A percentile compares a stretch with the other conserved stretches of the same genome.
These are phyloP conservation scores for Neurospora sp. DNA, from an alignment of 495 filamentous ascomycete species.

Conservation along the genomic window DNA sequence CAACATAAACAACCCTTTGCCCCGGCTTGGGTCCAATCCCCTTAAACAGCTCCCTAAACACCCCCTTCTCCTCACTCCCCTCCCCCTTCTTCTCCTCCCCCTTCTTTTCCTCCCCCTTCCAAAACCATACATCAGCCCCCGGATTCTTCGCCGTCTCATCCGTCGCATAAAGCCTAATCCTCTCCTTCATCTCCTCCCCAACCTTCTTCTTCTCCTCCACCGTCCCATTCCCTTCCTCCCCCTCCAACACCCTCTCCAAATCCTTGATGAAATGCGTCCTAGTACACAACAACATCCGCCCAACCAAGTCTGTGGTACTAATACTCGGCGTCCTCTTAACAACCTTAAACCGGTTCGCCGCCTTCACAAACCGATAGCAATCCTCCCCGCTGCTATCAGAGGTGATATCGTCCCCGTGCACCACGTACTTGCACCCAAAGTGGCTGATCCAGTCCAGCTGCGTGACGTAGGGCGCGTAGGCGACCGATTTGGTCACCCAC, in stretches of 20 bases:
- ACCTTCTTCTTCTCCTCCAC: conserved; percentile 51
- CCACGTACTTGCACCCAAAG: conserved; percentile 88
- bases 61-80: conserved; percentile 38
- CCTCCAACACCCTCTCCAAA: conserved; percentile 53
- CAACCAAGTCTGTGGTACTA: conserved; percentile 93
- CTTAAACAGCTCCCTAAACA: conserved; percentile 52
- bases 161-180: conserved; percentile 76
- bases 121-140: conserved; percentile 71
- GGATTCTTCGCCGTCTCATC: conserved; percentile 65
- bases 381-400: conserved; percentile 86
- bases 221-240: conserved; percentile 60
- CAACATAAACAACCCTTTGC: conserved; percentile 86
- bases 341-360: conserved; percentile 80
- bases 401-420: conserved; percentile 96
- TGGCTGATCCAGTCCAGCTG: conserved; percentile 85
- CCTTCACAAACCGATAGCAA: conserved; percentile 95
- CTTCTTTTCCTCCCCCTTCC: conserved; percentile 48
- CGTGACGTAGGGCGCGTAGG: conserved; percentile 90
- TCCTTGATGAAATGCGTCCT: conserved; percentile 79
- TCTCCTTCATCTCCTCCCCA: conserved; percentile 52
- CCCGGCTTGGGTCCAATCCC: conserved; percentile 60
- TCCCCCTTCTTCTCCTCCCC: conserved; percentile 38
- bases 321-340: conserved; percentile 96
- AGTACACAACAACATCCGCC: conserved; percentile 91
- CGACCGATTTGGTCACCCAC: conserved; percentile 77